phyloP scores from a whole-genome alignment of 768 basidiomycete species.

The Serendipita indica region DNA sequence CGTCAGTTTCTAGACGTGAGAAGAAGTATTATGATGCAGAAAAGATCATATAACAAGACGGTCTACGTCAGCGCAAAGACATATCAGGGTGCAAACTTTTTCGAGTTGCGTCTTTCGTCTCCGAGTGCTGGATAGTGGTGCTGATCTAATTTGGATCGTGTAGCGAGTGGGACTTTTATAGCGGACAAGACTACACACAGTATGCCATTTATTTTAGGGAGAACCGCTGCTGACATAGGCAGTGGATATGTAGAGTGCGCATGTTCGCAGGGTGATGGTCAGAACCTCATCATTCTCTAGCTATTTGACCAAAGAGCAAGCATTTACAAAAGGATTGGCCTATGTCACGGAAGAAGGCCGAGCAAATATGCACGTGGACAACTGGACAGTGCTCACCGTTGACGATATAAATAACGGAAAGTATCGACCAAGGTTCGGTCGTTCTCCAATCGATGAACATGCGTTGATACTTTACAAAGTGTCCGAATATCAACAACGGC shows the following conservation, averaged over 20 bases:
- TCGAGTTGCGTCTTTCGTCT: constrained; percentile 34
- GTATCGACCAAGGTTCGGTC: constrained; percentile 12
- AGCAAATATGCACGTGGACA: constrained; percentile 66
- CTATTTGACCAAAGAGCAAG: constrained; percentile 42
- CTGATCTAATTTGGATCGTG: constrained; percentile 1
- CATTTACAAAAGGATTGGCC: constrained; percentile 38
- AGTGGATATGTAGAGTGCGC: constrained; percentile 34
- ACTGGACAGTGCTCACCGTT: constrained; percentile 38
- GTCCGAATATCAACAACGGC: constrained; percentile 60
- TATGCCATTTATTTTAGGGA: constrained; percentile 20
- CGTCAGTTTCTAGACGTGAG: background rate
- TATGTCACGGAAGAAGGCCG: constrained; percentile 42
- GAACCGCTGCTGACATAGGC: constrained; percentile 14
- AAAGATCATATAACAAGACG: constrained; percentile 3
- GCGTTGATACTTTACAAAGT: constrained; percentile 26
- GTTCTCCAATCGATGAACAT: background rate
- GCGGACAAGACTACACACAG: constrained; percentile 52
- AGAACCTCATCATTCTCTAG: constrained; percentile 25
- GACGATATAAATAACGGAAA: constrained; percentile 39
- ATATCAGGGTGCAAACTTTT: constrained; percentile 52
- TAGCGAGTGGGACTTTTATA: constrained; percentile 49
- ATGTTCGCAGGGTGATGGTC: constrained; percentile 40
- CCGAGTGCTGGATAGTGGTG: background rate
- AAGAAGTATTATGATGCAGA: background rate
- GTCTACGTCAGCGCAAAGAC: constrained; percentile 56